These are phyloP conservation scores for Solanum okadae DNA, from an alignment of 257 asterid genomes.

Conservation along the genomic window DNA sequence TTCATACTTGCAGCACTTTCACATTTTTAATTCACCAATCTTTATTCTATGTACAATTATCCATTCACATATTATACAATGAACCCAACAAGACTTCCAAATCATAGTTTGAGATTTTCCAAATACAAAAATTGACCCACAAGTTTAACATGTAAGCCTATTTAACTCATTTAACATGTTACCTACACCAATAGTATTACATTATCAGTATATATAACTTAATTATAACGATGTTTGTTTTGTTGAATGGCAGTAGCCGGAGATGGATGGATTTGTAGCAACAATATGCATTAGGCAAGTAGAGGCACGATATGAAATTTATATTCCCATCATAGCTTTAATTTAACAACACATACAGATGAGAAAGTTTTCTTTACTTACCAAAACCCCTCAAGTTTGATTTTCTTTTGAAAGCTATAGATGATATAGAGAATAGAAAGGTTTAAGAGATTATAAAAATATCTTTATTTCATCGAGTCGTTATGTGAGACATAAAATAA, in stretches of 20 bases:
- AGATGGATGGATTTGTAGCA: slow-evolving; percentile 64
- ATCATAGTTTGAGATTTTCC: too few species aligned
- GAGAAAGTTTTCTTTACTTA: slow-evolving; percentile 31
- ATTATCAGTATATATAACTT: not conserved
- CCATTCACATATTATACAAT: too few species aligned
- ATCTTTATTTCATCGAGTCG: not conserved
- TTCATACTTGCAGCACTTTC: too few species aligned
- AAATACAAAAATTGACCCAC: too few species aligned
- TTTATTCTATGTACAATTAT: too few species aligned
- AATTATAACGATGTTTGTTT: not conserved
- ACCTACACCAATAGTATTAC: too few species aligned
- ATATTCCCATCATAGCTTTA: slow-evolving; percentile 49
- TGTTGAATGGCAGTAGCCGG: slow-evolving; percentile 35
- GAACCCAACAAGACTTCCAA: too few species aligned
- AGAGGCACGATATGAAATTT: slow-evolving; percentile 32
- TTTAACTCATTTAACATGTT: too few species aligned
- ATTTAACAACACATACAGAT: slow-evolving; percentile 45
- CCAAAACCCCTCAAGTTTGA: not conserved
- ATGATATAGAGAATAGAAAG: not conserved
- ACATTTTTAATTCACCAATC: too few species aligned
- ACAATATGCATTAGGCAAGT: slow-evolving; percentile 45
- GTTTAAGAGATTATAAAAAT: not conserved
- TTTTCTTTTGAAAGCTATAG: not conserved
- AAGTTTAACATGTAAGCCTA: too few species aligned
- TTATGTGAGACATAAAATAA: not conserved